Evolutionary conservation across 768 basidiomycete genomes (phyloP).

Genomic region (Leucocoprinus birnbaumii): DNA sequence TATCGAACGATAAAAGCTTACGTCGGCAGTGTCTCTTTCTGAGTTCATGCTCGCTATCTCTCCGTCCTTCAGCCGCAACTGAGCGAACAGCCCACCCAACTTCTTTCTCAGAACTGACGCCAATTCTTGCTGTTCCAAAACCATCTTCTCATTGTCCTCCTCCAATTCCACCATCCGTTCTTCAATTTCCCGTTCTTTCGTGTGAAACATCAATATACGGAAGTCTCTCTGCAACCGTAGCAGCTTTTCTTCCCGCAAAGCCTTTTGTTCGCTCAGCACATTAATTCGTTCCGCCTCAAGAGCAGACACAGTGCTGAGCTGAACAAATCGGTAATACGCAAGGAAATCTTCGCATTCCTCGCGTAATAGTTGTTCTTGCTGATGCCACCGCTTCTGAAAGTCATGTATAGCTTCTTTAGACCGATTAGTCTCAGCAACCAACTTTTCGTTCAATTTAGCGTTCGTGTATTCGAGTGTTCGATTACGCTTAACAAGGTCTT

Average conservation of each 20-base stretch:
- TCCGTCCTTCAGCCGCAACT: constrained; percentile 33
- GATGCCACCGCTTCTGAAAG: constrained; percentile 47
- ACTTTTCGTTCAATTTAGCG: constrained; percentile 50
- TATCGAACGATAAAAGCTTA: constrained; percentile 19
- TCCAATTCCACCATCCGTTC: constrained; percentile 49
- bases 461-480: constrained; percentile 60
- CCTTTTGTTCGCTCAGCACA: constrained; percentile 53
- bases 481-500: constrained; percentile 69
- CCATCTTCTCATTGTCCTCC: constrained; percentile 46
- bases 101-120: constrained; percentile 37
- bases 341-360: constrained; percentile 63
- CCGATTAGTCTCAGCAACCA: constrained; percentile 39
- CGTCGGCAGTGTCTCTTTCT: constrained; percentile 47
- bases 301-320: constrained; percentile 50
- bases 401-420: constrained; percentile 37
- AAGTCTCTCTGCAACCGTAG: constrained; percentile 61
- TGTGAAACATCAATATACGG: constrained; percentile 66
- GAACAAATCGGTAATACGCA: constrained; percentile 61
- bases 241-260: constrained; percentile 53
- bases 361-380: constrained; percentile 49
- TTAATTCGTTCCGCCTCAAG: constrained; percentile 51
- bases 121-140: constrained; percentile 43
- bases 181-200: constrained; percentile 59
- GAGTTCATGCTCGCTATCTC: constrained; percentile 35
- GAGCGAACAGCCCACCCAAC: constrained; percentile 26